These are phyloP conservation scores for Colletotrichum caudatum DNA, from an alignment of 2,329 filamentous ascomycete species.

Conservation along the genomic window DNA sequence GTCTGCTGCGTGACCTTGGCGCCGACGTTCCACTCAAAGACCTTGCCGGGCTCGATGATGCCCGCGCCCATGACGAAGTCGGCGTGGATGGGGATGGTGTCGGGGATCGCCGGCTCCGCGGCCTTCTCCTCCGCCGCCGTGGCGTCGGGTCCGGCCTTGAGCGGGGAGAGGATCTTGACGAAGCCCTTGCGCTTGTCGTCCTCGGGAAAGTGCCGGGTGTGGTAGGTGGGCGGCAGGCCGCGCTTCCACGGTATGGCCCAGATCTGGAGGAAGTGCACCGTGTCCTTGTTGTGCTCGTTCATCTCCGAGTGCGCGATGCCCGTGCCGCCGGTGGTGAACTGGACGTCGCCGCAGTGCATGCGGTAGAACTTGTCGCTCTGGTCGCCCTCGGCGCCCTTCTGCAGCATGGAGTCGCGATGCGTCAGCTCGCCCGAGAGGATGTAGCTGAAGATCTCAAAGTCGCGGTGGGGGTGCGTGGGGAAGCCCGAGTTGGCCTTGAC, in stretches of 20 bases:
- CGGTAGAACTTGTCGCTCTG: conserved; percentile 74
- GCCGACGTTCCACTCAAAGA: conserved; percentile 80
- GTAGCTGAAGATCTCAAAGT: conserved; percentile 92
- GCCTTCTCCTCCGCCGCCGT: conserved; percentile 72
- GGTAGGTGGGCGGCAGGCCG: conserved; percentile 80
- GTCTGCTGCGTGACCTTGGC: conserved; percentile 62
- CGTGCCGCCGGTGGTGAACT: conserved; percentile 90
- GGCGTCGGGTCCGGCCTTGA: conserved; percentile 74
- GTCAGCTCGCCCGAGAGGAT: conserved; percentile 88
- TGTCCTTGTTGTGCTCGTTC: conserved; percentile 78
- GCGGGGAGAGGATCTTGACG: conserved; percentile 80
- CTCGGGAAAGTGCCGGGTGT: conserved; percentile 79
- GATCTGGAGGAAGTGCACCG: conserved; percentile 89
- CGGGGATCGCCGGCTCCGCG: conserved; percentile 69
- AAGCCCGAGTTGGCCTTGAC: conserved; percentile 81
- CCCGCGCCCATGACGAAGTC: conserved; percentile 87
- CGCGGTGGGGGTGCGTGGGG: conserved; percentile 85
- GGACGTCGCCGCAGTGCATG: conserved; percentile 84
- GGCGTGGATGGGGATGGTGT: conserved; percentile 85
- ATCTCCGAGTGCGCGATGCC: conserved; percentile 85
- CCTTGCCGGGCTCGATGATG: conserved; percentile 73
- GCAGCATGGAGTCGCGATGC: conserved; percentile 87
- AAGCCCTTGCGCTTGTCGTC: conserved; percentile 78
- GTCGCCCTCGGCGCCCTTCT: conserved; percentile 72
- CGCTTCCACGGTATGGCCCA: conserved; percentile 85